Evolutionary conservation across 306 rosid species (phyloP), one percentile per base, ranked within the genome.

Genomic region (Neltuma alba): DNA sequence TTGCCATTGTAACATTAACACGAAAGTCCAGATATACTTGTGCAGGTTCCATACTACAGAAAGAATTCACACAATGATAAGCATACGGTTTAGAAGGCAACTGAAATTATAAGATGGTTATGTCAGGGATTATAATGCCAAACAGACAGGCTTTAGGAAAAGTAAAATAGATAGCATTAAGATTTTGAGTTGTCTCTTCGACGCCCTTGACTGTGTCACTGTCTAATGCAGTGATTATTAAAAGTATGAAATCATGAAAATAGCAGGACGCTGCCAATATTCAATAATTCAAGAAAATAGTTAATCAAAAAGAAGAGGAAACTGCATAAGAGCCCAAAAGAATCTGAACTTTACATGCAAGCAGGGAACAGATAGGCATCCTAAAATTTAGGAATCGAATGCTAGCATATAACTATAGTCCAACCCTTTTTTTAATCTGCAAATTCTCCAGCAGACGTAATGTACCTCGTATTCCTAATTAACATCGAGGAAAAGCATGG

Each of bases 341-440:
- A 11, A 28, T 13, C 21, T 30, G 67, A 5, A 30, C 38, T 25
- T 27, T 14, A 6, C 65, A 30, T 30, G 21, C 37, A 80, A 52
- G 89, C 52, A 15, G 52, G 52, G 92, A 83, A 82, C 86, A 21
- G 84, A 72, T 30, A 30, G 89, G 89, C 76, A 84, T 67, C 82
- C 77, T 28, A 9, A 40, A 31, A 44, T 28, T 25, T 37, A 37
- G 57, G 52, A 80, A 86, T 77, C 34, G 65, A 70, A 48, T 48
- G 64, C 82, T 66, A 70, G 69, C 67, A 50, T 20, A 70, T 37
- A 63, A 65, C 62, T 65, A 30, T 28, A 30, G 21, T 15, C 67
- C 60, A 76, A 23, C 16, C 58, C 54, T 15, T 16, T 16, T 16
- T 16, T n/a, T 2, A 48, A 33, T 62, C 34, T 25, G 23, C 70